Evolutionary conservation across 768 basidiomycete genomes (phyloP).

Genomic region (Pleurotus giganteus): DNA sequence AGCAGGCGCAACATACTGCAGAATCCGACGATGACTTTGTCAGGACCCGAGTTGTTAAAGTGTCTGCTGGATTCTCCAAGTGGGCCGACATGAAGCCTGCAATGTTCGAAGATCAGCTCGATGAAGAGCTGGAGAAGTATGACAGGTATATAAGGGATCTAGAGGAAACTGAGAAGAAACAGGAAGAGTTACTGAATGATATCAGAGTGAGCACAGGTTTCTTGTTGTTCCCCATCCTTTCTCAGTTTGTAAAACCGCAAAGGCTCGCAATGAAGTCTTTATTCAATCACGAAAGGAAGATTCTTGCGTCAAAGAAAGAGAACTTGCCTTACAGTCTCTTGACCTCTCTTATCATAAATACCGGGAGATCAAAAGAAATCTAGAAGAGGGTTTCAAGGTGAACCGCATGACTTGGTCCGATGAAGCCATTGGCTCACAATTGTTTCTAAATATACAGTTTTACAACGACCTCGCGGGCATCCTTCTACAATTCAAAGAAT

Average conservation of each 20-base stretch:
- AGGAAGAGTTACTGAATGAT: slow-evolving; percentile 60
- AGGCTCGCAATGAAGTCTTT: slow-evolving; percentile 70
- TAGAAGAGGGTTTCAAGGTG: slow-evolving; percentile 88
- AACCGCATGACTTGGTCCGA: slow-evolving; percentile 7
- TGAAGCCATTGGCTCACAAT: neutral
- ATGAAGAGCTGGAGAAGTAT: slow-evolving; percentile 79
- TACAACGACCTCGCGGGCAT: slow-evolving; percentile 84
- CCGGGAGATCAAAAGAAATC: slow-evolving; percentile 76
- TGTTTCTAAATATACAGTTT: slow-evolving; percentile 60
- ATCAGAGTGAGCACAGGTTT: slow-evolving; percentile 53
- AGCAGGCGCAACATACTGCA: slow-evolving; percentile 59
- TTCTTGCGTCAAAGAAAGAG: slow-evolving; percentile 72
- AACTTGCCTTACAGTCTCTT: slow-evolving; percentile 76
- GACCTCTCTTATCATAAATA: slow-evolving; percentile 88
- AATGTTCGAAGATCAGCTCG: slow-evolving; percentile 84
- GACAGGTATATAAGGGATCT: slow-evolving; percentile 69
- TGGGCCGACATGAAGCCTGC: slow-evolving; percentile 74
- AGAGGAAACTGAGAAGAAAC: slow-evolving; percentile 50
- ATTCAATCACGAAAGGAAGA: slow-evolving; percentile 78
- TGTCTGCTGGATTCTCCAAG: slow-evolving; percentile 63
- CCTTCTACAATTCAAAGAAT: slow-evolving; percentile 70
- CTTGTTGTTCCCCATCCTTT: slow-evolving; percentile 13
- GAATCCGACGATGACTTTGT: slow-evolving; percentile 67
- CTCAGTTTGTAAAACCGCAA: neutral
- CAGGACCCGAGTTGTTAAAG: slow-evolving; percentile 59